These are phyloP conservation scores for Coffea humblotiana DNA, from an alignment of 305 asterid genomes.

Conservation along the genomic window DNA sequence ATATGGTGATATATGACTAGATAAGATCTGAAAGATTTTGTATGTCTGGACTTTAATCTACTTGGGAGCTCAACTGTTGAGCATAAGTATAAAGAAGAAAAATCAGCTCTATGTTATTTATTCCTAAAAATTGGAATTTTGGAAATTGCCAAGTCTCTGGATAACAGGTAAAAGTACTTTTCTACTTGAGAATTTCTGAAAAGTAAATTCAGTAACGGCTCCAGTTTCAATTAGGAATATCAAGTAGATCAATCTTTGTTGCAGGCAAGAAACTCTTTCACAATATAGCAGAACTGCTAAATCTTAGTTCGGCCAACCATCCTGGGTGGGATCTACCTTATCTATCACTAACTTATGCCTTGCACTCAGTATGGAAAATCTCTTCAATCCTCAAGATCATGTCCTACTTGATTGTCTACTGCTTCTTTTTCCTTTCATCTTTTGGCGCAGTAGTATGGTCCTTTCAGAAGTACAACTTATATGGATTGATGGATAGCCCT, in stretches of 20 bases:
- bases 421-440: not conserved
- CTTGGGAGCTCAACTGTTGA: not conserved
- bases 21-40: not conserved
- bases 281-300: not conserved
- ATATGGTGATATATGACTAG: not conserved
- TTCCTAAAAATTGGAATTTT: not conserved
- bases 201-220: not conserved
- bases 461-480: not conserved
- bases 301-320: not conserved
- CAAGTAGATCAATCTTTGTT: not conserved
- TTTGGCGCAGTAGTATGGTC: not conserved
- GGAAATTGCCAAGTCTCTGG: not conserved
- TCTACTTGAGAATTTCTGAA: not conserved
- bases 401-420: not conserved
- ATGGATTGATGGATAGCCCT: not conserved
- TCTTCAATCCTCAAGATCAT: not conserved
- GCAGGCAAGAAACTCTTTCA: not conserved
- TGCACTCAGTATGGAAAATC: not conserved
- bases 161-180: not conserved
- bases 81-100: not conserved
- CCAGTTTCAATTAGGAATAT: not conserved
- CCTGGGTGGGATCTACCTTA: not conserved
- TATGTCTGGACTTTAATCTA: not conserved
- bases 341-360: not conserved
- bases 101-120: not conserved